Percentiles rank a stretch among this genome's conserved stretches.
phyloP scores from a whole-genome alignment of 2,329 filamentous ascomycete genomes.

The Fusarium newnesense region DNA sequence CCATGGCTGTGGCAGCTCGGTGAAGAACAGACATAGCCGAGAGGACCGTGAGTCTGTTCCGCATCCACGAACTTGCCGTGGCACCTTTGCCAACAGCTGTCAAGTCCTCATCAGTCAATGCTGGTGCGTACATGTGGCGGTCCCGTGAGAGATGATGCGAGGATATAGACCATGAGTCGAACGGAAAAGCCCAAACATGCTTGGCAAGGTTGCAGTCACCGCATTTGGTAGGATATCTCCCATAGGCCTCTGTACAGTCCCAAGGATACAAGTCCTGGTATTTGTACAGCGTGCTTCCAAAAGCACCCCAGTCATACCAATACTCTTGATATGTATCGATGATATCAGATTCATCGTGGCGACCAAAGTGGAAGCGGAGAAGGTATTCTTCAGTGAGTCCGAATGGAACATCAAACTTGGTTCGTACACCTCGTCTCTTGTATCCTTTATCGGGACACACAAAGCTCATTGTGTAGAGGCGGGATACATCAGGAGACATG shows the following conservation, averaged over 20 bases:
- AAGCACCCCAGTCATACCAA: constrained; percentile 58
- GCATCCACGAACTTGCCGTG: constrained; percentile 46
- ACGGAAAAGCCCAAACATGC: constrained; percentile 57
- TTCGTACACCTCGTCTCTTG: constrained; percentile 38
- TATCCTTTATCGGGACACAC: constrained; percentile 47
- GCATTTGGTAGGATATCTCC: constrained; percentile 50
- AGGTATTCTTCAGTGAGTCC: constrained; percentile 57
- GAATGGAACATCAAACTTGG: constrained; percentile 52
- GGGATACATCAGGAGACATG: not conserved
- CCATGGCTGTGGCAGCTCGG: constrained; percentile 51
- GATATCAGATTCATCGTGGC: constrained; percentile 54
- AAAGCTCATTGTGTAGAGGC: constrained; percentile 55
- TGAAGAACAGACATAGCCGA: constrained; percentile 47
- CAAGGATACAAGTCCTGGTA: constrained; percentile 57
- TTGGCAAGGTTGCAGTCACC: constrained; percentile 55
- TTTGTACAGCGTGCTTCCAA: constrained; percentile 51
- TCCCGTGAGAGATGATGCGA: constrained; percentile 52
- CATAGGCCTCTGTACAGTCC: constrained; percentile 59
- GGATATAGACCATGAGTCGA: constrained; percentile 56
- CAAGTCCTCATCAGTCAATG: constrained; percentile 9
- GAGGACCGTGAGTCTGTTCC: constrained; percentile 50
- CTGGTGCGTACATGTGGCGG: constrained; percentile 48
- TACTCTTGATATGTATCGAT: constrained; percentile 57
- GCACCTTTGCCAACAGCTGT: constrained; percentile 27
- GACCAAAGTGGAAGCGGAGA: constrained; percentile 51